A percentile compares a stretch with the other conserved stretches of the same genome.
These are phyloP conservation scores for Eucalyptus albens DNA, from an alignment of 345 rosid genomes.

Conservation along the genomic window DNA sequence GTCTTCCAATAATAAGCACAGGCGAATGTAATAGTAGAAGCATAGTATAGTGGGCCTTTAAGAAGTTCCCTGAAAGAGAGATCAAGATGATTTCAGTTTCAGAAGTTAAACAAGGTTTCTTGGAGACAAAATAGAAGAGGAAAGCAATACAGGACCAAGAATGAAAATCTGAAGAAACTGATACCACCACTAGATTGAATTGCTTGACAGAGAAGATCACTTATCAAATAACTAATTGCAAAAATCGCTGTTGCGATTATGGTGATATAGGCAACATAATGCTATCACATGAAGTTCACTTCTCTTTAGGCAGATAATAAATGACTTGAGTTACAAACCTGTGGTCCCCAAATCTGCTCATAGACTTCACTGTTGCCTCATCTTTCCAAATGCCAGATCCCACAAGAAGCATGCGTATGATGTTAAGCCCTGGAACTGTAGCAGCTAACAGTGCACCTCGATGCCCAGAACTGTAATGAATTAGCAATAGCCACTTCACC, in stretches of 20 bases:
- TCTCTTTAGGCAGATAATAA: background rate
- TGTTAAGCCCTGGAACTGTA: constrained; percentile 57
- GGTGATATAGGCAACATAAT: background rate
- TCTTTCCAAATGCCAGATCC: constrained; percentile 78
- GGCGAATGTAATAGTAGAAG: constrained; percentile 45
- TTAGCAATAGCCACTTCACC: background rate
- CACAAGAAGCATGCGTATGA: constrained; percentile 62
- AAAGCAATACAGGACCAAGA: background rate
- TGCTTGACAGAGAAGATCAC: background rate
- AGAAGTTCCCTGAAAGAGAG: constrained; percentile 78
- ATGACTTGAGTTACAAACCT: constrained; percentile 29
- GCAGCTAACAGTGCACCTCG: constrained; percentile 76
- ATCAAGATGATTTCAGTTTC: background rate
- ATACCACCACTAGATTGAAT: background rate
- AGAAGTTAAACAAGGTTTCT: background rate
- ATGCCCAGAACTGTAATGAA: constrained; percentile 53
- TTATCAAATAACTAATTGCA: background rate
- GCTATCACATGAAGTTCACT: background rate
- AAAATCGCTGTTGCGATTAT: background rate
- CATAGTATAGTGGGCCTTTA: constrained; percentile 86
- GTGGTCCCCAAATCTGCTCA: constrained; percentile 89
- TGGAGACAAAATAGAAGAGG: background rate
- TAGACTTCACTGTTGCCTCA: constrained; percentile 84
- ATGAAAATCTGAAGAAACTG: background rate
- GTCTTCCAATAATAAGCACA: constrained; percentile 64